A percentile compares a stretch with the other conserved stretches of the same genome.
phyloP scores from a whole-genome alignment of 768 basidiomycete genomes.

The Pleurotus salmoneostramineus region DNA sequence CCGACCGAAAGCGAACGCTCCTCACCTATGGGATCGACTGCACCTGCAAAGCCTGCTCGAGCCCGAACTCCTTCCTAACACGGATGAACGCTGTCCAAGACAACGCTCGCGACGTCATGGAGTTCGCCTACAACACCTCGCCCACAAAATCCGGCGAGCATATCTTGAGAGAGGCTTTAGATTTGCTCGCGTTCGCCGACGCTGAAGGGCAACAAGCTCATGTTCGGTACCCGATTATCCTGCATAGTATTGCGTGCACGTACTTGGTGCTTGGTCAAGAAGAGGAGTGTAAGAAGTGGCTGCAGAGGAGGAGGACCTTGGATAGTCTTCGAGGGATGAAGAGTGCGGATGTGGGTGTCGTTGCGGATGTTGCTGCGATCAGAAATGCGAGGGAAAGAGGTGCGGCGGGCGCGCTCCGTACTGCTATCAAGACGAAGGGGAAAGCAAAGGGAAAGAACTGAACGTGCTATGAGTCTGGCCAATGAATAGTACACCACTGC shows the following conservation, averaged over 20 bases:
- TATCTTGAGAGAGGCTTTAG: neutral
- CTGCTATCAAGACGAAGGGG: too few species aligned
- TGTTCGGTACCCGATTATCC: neutral
- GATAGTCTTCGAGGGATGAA: neutral
- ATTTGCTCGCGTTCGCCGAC: neutral
- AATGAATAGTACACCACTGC: too few species aligned
- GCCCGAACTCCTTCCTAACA: neutral
- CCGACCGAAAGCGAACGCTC: conserved; percentile 21
- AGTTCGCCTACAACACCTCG: neutral
- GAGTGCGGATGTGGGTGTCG: too few species aligned
- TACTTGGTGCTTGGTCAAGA: neutral
- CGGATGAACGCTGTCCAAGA: neutral
- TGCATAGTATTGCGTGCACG: neutral
- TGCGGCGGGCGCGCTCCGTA: too few species aligned
- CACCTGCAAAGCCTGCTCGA: conserved; percentile 17
- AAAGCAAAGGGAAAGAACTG: too few species aligned
- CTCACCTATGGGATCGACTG: conserved; percentile 27
- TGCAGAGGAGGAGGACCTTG: neutral
- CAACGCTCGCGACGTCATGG: neutral
- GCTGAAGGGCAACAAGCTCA: neutral
- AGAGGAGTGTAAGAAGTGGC: neutral
- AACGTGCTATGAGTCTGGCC: too few species aligned
- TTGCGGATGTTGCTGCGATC: too few species aligned
- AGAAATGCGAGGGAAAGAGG: too few species aligned
- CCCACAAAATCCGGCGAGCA: neutral